Percentiles rank a stretch among this genome's conserved stretches.
These are phyloP conservation scores for Tetragonia tetragonoides DNA, from an alignment of 148 eudicot species.

Conservation along the genomic window DNA sequence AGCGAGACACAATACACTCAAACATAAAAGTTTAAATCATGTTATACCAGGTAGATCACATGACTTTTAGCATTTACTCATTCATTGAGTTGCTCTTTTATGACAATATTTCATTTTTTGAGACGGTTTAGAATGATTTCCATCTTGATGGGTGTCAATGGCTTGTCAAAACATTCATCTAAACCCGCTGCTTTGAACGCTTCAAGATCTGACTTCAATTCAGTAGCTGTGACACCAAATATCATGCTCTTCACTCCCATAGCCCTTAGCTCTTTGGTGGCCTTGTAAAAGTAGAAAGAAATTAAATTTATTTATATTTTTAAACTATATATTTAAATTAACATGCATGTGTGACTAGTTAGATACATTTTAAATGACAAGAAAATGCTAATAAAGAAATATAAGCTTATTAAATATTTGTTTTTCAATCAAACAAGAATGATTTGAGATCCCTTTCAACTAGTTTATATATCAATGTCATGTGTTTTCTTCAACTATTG, in stretches of 20 bases:
- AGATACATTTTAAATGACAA: no score
- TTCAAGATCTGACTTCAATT: conserved; percentile 14
- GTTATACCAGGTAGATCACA: no score
- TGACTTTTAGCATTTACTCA: no score
- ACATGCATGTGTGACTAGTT: neutral
- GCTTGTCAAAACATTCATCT: conserved; percentile 28
- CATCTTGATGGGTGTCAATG: neutral
- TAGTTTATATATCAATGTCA: no score
- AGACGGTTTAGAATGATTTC: conserved; percentile 2
- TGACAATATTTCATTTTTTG: neutral
- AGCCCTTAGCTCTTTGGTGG: conserved; percentile 21
- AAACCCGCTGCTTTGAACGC: conserved; percentile 27
- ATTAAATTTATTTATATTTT: neutral
- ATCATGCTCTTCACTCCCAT: conserved; percentile 28
- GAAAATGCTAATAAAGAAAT: no score
- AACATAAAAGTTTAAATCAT: no score
- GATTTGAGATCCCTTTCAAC: no score
- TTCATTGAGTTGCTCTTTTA: no score
- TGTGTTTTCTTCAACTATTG: neutral
- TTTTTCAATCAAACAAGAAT: no score
- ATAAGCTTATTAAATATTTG: no score
- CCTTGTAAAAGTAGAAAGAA: conserved; percentile 1
- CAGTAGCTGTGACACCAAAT: conserved; percentile 18
- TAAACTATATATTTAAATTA: neutral
- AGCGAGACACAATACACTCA: no score